Evolutionary conservation across 139 green algal species (phyloP), one percentile per base, ranked within the genome.

Genomic region (Zygnema circumcarinatum): DNA sequence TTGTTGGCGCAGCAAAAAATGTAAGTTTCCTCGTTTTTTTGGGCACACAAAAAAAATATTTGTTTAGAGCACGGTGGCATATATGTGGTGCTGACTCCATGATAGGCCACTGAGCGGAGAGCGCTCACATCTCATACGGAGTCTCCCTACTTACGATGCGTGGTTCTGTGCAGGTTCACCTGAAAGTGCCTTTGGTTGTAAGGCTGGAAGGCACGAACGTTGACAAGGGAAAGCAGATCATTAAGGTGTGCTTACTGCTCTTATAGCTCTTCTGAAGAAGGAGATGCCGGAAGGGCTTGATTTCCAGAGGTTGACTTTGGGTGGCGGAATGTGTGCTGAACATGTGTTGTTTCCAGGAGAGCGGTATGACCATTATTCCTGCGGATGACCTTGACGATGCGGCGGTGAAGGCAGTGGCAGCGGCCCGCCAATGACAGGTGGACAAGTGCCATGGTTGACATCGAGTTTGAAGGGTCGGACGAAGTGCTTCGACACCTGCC

Each of bases 201-300:
- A 93, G 97, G n/a, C 92, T 99, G 38, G 97, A 99, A 92, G 97
- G 97, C 88, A 99, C 97, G 53, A 99, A 99, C 81, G 97, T 99
- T 67, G 95, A 96, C 67, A 86, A 90, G 22, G 97, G 97, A 76
- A 98, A 98, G 92, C 73, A 94, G 85, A 99, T 99, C 86, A 87
- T 99, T 2, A 90, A 88, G 85, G 85, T 89, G 2, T 38, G 16
- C 69, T 41, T 78, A 25, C 29, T 29, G 21, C 20, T 83, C 76
- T 29, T 29, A 33, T 72, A 25, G 25, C 54, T 72, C 54, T 72
- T n/a, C n/a, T n/a, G 29, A 29, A 29, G 29, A n/a, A 72, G 29
- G 29, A 29, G 29, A 29, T 72, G 29, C 29, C 56, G 29, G 29
- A 72, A n/a, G 56, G 16, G 32, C 33, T 16, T 72, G 29, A 29